Conservation (phyloP, 148 eudicot species). For the Rhododendron molle region DNA sequence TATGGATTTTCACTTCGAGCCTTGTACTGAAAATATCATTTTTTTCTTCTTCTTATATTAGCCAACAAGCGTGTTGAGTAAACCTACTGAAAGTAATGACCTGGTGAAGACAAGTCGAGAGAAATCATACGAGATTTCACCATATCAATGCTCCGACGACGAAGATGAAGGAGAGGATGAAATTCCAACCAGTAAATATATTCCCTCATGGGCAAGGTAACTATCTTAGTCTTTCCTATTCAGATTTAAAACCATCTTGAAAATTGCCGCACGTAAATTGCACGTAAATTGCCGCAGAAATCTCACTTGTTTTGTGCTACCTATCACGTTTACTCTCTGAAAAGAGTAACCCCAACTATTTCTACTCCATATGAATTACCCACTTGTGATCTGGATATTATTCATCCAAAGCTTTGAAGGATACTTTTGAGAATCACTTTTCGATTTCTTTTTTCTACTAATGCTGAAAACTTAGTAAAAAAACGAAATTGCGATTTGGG, state of each 20-base stretch:
- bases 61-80: slow-evolving; percentile 20
- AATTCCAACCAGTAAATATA: slow-evolving; percentile 47
- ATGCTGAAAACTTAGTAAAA: not conserved
- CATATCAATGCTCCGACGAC: slow-evolving; percentile 86
- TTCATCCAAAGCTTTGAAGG: not conserved
- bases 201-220: slow-evolving; percentile 98
- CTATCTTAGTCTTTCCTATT: slow-evolving; percentile 9
- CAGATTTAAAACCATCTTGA: not conserved
- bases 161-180: slow-evolving; percentile 85
- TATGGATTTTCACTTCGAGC: not conserved
- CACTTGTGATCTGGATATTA: not conserved
- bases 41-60: slow-evolving; percentile 2
- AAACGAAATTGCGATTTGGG: not conserved
- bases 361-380: not conserved
- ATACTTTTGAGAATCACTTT: not conserved
- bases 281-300: not conserved
- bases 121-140: slow-evolving; percentile 89
- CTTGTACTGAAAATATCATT: slow-evolving; percentile 1
- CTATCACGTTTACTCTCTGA: not conserved
- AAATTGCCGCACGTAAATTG: not conserved
- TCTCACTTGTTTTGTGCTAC: not conserved
- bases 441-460: not conserved
- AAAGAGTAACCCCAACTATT: not conserved
- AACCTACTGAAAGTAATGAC: slow-evolving; percentile 18
- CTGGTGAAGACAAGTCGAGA: slow-evolving; percentile 29